A percentile compares a stretch with the other conserved stretches of the same genome.
These are phyloP conservation scores for Gnaphalium uliginosum DNA, from an alignment of 129 eudicot species.

Conservation along the genomic window DNA sequence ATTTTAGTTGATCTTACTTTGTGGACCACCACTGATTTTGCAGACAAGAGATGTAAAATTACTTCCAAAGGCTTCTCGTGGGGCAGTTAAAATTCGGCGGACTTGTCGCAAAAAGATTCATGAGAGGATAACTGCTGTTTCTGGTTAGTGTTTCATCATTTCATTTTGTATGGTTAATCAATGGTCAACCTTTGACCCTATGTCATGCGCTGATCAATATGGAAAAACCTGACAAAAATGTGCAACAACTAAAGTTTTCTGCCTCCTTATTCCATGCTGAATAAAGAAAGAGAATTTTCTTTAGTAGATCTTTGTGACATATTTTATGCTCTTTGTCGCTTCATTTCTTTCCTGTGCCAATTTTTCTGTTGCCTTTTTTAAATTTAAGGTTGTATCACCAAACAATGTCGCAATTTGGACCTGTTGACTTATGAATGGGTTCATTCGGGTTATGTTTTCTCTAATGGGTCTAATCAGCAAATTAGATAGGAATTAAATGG, in stretches of 20 bases:
- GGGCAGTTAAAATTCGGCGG: constrained; percentile 54
- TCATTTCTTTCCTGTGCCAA: neutral
- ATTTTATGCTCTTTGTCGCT: neutral
- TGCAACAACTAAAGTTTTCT: neutral
- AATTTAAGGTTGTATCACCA: neutral
- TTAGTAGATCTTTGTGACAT: neutral
- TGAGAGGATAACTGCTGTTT: constrained; percentile 80
- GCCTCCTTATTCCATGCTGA: neutral
- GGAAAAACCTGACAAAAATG: neutral
- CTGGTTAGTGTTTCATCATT: constrained; percentile 43
- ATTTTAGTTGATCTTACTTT: neutral
- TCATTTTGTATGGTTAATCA: neutral
- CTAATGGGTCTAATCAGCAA: neutral
- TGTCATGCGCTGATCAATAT: neutral
- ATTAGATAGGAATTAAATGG: neutral
- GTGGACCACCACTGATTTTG: constrained; percentile 17
- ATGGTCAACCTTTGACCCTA: neutral
- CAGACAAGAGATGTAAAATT: constrained; percentile 78
- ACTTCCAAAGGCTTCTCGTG: constrained; percentile 64
- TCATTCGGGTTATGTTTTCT: neutral
- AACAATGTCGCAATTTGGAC: neutral
- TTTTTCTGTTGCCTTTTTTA: neutral
- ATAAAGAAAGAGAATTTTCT: neutral
- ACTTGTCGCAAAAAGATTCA: constrained; percentile 90
- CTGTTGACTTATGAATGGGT: neutral